Conservation (phyloP, 1,284 basidiomycete genomes). For the Ceratobasidium sp. region DNA sequence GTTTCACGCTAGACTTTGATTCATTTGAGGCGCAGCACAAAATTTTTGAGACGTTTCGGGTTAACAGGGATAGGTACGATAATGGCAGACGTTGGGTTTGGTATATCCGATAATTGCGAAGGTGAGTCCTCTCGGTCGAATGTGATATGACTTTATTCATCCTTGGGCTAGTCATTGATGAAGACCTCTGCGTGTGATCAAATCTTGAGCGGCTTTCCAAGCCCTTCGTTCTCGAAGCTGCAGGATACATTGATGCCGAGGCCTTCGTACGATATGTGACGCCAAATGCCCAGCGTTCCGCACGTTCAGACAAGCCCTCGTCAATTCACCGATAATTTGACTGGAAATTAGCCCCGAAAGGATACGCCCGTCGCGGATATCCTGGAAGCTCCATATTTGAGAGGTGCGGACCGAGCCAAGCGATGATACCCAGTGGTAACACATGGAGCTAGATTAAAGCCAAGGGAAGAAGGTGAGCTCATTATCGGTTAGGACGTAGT, state of each 20-base stretch:
- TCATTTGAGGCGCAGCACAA: not conserved
- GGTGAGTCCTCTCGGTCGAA: not conserved
- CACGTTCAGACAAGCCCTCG: not conserved
- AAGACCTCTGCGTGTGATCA: not conserved
- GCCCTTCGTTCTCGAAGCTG: not conserved
- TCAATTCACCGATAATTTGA: conserved; percentile 2
- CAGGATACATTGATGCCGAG: not conserved
- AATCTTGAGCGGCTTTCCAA: not conserved
- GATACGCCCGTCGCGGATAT: not conserved
- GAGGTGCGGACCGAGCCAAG: not conserved
- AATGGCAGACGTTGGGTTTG: too few species aligned
- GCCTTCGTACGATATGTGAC: conserved; percentile 6
- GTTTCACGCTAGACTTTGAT: not conserved
- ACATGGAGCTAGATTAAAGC: not conserved
- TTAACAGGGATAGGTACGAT: not conserved
- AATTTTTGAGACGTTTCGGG: not conserved
- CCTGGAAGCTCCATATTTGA: not conserved
- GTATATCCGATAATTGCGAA: too few species aligned
- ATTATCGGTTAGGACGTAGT: too few species aligned
- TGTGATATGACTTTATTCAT: not conserved
- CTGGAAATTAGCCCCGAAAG: not conserved
- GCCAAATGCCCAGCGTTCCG: not conserved
- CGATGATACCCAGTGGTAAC: not conserved
- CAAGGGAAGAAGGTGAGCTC: not conserved
- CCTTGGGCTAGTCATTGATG: not conserved